Evolutionary conservation across 1,284 basidiomycete genomes (phyloP), one percentile per base, ranked within the genome.

Genomic region (Sanghuangporus baumii): DNA sequence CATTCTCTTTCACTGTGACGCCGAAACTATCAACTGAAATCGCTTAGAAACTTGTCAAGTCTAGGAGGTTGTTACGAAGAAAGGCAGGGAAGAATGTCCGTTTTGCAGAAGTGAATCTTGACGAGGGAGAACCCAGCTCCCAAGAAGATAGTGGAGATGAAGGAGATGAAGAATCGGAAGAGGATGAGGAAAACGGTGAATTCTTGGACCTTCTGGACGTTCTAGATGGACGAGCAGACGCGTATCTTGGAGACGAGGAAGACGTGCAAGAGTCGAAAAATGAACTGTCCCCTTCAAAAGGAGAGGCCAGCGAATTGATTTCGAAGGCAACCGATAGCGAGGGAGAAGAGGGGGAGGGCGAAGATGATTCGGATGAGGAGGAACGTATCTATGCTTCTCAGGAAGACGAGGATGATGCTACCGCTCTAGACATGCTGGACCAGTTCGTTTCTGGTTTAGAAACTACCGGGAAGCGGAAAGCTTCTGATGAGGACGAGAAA

Each of bases 391-490:
- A 80, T 38, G 77, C 80, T 4, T 86, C 86, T 0, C 84, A 88
- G 46, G 79, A 79, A 16, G 86, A 87, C 57, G 85, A 83, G 9
- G 77, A 76, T 18, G 80, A 79, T 20, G 79, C 81, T 5, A 81
- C 81, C 55, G 88, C 86, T 1, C 76, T 94, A 4, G 82, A 86
- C 41, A 81, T 84, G 41, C 84, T 96, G 1, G 84, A 87, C 65
- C 78, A 75, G 6, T 92, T 93, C 67, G 85, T 96, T 54, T 81
- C 85, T 1, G 78, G 74, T n/a, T 84, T 96, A 59, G 85, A 89
- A 63, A 73, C 81, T 0, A 75, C 82, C 14, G 83, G 82, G 68
- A 95, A 96, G 75, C 85, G 93, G 64, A 93, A 93, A 74, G 81
- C 82, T 0, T 72, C 77, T 11, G 75, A 76, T 43, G 71, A 71